These are phyloP conservation scores for Collybiopsis confluens DNA, from an alignment of 768 basidiomycete genomes.

Conservation along the genomic window DNA sequence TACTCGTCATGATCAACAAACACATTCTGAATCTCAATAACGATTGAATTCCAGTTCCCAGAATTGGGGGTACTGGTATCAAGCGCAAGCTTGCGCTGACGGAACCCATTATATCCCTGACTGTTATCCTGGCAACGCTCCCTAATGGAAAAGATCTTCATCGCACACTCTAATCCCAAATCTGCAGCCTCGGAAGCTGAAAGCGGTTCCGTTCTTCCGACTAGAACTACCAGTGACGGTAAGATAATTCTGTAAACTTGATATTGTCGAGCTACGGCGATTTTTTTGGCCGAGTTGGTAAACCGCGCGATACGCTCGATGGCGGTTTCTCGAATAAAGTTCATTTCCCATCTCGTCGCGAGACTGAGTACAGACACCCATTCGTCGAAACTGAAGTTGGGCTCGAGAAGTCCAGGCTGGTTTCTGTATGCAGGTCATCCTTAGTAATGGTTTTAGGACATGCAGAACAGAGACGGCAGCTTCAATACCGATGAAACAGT, in stretches of 20 bases:
- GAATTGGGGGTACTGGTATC: too few species aligned
- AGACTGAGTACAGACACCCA: background rate
- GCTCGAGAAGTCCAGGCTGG: background rate
- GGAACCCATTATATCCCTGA: too few species aligned
- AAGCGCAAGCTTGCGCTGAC: too few species aligned
- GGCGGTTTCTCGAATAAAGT: background rate
- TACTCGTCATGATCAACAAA: too few species aligned
- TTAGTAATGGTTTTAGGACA: too few species aligned
- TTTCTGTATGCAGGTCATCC: too few species aligned
- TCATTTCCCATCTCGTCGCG: background rate
- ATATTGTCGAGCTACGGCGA: background rate
- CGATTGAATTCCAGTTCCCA: too few species aligned
- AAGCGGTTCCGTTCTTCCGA: background rate
- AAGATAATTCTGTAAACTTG: background rate
- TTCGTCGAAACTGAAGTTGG: background rate
- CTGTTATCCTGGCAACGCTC: background rate
- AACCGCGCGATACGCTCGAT: background rate
- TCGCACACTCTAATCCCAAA: background rate
- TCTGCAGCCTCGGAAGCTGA: background rate
- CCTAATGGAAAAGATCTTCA: background rate
- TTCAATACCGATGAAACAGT: background rate
- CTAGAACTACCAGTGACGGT: background rate
- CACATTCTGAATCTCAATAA: too few species aligned
- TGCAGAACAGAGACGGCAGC: too few species aligned
- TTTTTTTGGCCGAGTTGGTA: background rate